Evolutionary conservation across 129 eudicot species (phyloP), one percentile per base, ranked within the genome.

Genomic region (Apium graveolens): DNA sequence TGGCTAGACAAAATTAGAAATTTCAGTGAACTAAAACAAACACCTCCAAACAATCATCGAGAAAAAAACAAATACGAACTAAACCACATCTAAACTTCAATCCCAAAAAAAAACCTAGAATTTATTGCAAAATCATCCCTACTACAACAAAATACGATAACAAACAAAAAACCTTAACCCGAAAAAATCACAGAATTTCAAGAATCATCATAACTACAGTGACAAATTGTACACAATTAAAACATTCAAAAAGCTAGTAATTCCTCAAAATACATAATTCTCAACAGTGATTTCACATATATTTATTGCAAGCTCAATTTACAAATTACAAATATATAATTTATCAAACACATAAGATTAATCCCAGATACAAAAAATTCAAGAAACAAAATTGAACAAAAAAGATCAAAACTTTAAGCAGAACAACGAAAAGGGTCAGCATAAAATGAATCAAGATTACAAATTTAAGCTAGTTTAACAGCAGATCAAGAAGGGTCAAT

Each of bases 401-500:
- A 49, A 49, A 20, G 57, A 49, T 48, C 6, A 48, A 48, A 48
- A 48, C 53, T 48, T 48, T 14, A 48, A 16, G 53, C 53, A 16
- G 7, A 16, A 16, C 7, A 48, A 48, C 1, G 17, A 48, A 14
- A 48, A 17, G 53, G 53, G 53, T 1, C 53, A 14, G 4, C 53
- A 49, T 18, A 18, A 49, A 49, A 17, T 49, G 57, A 49, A 17
- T 8, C 2, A 20, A 49, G 4, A 60, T n/a, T 3, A 60, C 3
- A 60, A 44, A 74, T 44, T 44, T 10, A 44, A 74, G 39, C 41
- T 44, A 16, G 7, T 74, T 43, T 44, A 12, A 44, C 39, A 74
- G 37, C 77, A 74, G 77, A 74, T 74, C 62, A 74, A 11, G 34
- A 57, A 43, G 41, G 34, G 60, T 26, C 13, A 74, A 27, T 43